These are phyloP conservation scores for Aspergillus cejpii DNA, from an alignment of 2,329 filamentous ascomycete species.

Conservation along the genomic window DNA sequence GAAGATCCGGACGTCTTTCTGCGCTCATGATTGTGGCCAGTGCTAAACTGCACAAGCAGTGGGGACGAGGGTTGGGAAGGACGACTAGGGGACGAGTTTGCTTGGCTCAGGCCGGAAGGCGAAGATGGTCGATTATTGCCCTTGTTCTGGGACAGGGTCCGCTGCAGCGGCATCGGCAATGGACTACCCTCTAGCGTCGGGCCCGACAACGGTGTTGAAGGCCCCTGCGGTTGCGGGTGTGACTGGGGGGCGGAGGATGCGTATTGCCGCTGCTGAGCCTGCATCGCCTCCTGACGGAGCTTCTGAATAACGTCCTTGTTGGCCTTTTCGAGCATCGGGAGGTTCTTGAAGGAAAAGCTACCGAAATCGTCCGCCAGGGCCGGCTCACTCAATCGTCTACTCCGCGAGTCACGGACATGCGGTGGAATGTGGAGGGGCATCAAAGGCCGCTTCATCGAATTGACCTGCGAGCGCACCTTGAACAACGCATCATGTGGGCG, in stretches of 20 bases:
- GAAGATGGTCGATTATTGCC: conserved; percentile 72
- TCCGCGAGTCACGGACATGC: conserved; percentile 87
- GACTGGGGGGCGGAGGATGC: conserved; percentile 23
- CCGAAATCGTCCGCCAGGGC: conserved; percentile 88
- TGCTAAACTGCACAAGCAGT: conserved; percentile 91
- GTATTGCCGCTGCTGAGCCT: conserved; percentile 52
- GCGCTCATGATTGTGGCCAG: conserved; percentile 72
- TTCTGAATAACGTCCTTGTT: conserved; percentile 99
- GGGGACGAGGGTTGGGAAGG: conserved; percentile 80
- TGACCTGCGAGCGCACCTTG: conserved; percentile 78
- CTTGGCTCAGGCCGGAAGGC: conserved; percentile 70
- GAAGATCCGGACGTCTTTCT: conserved; percentile 90
- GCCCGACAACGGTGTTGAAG: conserved; percentile 49
- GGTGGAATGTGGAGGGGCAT: conserved; percentile 96
- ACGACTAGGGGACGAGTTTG: conserved; percentile 80
- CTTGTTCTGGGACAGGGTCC: conserved; percentile 77
- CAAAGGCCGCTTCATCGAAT: conserved; percentile 77
- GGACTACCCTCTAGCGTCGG: conserved; percentile 79
- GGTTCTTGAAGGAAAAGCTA: conserved; percentile 92
- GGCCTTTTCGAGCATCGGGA: conserved; percentile 91
- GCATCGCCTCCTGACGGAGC: conserved; percentile 82
- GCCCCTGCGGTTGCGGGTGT: conserved; percentile 12
- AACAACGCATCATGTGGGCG: conserved; percentile 92
- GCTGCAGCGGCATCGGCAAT: conserved; percentile 69
- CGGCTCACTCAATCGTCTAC: conserved; percentile 82